Evolutionary conservation across 164 flowering plant species (phyloP), one percentile per base, ranked within the genome.

Genomic region (Echeveria elegans): DNA sequence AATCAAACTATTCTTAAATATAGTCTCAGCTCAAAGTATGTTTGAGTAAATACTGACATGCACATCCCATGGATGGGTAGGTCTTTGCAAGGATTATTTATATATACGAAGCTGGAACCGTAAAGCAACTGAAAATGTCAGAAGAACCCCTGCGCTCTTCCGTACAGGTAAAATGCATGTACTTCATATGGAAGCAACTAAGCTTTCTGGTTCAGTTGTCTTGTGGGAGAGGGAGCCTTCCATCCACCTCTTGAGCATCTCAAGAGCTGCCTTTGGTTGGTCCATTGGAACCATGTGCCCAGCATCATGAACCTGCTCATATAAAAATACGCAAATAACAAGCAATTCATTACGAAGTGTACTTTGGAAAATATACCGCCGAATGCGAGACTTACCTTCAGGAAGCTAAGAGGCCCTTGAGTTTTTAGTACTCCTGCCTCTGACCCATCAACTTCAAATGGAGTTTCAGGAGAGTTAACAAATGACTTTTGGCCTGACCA

Each of bases 261-360:
- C 88, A n/a, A 92, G 68, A 29, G 96, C 75, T 70, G 95, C 93
- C 76, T 83, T 80, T 9, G 98, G 98, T 70, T 92, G 98, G 77
- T 92, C 98, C 96, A 92, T 90, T 1, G 96, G 96, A 64, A 92
- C 98, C 98, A 92, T 85, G 71, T 92, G 98, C 68, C 98, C 98
- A 0, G 96, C 93, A 68, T 90, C 81, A 37, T 82, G 86, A 14
- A 92, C 96, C 96, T 89, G 78, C 45, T 43, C 41, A 28, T 31
- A 29, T 14, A 16, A 63, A 61, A 9, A 56, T 11, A 10, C 34
- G 45, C 21, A 50, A 41, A 21, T 31, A 61, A 29, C 26, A 24
- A 50, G 26, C 1, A 9, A 50, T n/a, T 10, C 6, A 63, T 40
- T 34, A 62, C 4, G 32, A 34, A 16, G 24, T 62, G 43, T n/a